Base-by-base conservation (phyloP, 345 rosid genomes). In the Eucalyptus regnans region DNA sequence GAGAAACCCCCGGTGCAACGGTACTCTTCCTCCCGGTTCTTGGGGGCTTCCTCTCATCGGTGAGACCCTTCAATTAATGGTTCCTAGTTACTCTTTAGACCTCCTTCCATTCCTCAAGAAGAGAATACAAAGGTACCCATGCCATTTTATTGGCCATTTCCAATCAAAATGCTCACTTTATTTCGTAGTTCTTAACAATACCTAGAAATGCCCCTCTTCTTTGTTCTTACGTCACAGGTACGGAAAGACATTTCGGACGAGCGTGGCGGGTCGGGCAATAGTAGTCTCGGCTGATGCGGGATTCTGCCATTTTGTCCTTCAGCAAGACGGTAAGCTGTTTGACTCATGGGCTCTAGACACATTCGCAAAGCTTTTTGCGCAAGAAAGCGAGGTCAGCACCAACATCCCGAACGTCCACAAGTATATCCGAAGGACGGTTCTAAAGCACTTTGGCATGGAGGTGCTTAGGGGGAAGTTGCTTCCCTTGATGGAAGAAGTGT, bases 1-100 rank as follows among this genome's bases (percentile, higher is more conserved):
- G 92, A 90, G 90, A 88, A 92, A 91, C 60, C 89, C 91, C 4
- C 66, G 17, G 49, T 86, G 86, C 88, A 85, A 56, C 3, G 92
- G 90, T 7, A 62, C 23, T 15, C 92, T 92, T 64, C 94, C 93
- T 86, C 93, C 93, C 0, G 91, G 92, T 46, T 91, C 92, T 7
- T 66, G 86, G 62, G 92, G 93, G 16, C 83, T 91, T 13, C 94
- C 92, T 41, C 80, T 91, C 79, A 89, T 91, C 43, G 93, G 93
- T 7, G 92, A 92, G 89, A 88, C 90, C 56, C 46, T 92, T 29
- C 87, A 90, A 33, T 87, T 91, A 88, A 83, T 89, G 86, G 46
- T 86, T 60, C 92, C 92, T 3, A 87, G 89, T 54, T 88, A 88
- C 43, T 91, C 92, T 66, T 41, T 91, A 20, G 93, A 93, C 71